A percentile compares a stretch with the other conserved stretches of the same genome.
phyloP scores from a whole-genome alignment of 768 basidiomycete species.

The Suillus sp. region DNA sequence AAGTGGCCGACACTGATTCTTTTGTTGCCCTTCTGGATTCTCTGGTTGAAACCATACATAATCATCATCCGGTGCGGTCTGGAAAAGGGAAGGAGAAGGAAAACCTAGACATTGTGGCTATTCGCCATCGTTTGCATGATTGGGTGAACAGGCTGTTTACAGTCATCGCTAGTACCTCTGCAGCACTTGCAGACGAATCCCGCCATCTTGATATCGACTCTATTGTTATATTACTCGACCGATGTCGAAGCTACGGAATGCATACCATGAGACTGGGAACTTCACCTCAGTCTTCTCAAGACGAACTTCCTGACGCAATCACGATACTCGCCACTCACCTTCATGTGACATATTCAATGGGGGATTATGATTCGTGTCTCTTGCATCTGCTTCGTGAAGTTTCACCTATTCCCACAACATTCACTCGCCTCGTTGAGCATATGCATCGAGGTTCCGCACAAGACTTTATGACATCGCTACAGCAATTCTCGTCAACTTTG shows the following conservation, averaged over 20 bases:
- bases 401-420: constrained; percentile 34
- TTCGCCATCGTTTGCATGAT: constrained; percentile 21
- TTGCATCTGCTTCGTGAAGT: constrained; percentile 29
- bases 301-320: constrained; percentile 30
- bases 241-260: constrained; percentile 24
- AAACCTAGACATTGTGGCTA: constrained; percentile 1
- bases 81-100: constrained; percentile 11
- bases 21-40: constrained; percentile 35
- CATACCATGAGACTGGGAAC: constrained; percentile 17
- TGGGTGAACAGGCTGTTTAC: constrained; percentile 28
- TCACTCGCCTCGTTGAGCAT: constrained; percentile 29
- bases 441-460: constrained; percentile 25
- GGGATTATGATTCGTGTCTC: constrained; percentile 16
- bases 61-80: not conserved
- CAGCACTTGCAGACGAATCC: not conserved
- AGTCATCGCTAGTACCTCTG: not conserved
- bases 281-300: constrained; percentile 3
- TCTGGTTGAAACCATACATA: constrained; percentile 24
- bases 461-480: constrained; percentile 27
- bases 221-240: constrained; percentile 28
- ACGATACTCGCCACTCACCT: constrained; percentile 25
- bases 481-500: constrained; percentile 33
- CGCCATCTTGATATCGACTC: constrained; percentile 14
- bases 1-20: constrained; percentile 32
- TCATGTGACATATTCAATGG: constrained; percentile 17